These are phyloP conservation scores for Ogataea dorogensis DNA, from an alignment of 805 yeast genomes.

Conservation along the genomic window DNA sequence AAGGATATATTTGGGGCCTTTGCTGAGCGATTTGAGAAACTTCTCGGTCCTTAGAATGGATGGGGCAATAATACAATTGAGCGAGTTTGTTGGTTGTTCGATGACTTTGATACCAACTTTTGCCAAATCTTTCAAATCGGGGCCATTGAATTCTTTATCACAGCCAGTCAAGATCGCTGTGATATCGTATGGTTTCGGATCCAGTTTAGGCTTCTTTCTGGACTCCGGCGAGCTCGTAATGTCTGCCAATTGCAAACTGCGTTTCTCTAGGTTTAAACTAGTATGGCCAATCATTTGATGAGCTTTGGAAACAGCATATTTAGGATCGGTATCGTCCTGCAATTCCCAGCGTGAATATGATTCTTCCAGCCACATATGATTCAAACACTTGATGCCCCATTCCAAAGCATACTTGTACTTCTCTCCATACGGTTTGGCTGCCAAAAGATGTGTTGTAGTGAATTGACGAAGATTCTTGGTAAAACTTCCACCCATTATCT, in stretches of 20 bases:
- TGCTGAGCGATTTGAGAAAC: slow-evolving; percentile 68
- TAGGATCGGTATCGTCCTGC: slow-evolving; percentile 43
- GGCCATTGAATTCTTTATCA: slow-evolving; percentile 43
- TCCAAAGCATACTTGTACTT: slow-evolving; percentile 71
- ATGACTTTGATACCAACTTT: slow-evolving; percentile 57
- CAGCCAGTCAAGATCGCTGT: slow-evolving; percentile 66
- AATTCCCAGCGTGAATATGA: slow-evolving; percentile 62
- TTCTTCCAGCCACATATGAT: slow-evolving; percentile 89
- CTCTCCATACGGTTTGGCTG: slow-evolving; percentile 65
- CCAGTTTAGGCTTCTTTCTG: slow-evolving; percentile 21
- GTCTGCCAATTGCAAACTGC: slow-evolving; percentile 11
- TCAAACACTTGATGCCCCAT: slow-evolving; percentile 68
- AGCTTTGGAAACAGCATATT: slow-evolving; percentile 43
- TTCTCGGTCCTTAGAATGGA: slow-evolving; percentile 83
- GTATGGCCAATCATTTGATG: slow-evolving; percentile 50
- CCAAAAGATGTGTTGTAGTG: slow-evolving; percentile 69
- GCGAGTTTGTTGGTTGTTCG: slow-evolving; percentile 39
- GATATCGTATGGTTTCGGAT: slow-evolving; percentile 37
- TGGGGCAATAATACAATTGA: slow-evolving; percentile 69
- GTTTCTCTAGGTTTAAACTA: slow-evolving; percentile 33
- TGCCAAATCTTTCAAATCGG: slow-evolving; percentile 43
- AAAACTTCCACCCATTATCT: slow-evolving; percentile 72
- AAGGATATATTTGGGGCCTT: slow-evolving; percentile 49
- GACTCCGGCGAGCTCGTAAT: slow-evolving; percentile 5
- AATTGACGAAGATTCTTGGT: slow-evolving; percentile 59